Percentiles rank a stretch among this genome's conserved stretches.
Conservation (phyloP, 306 rosid genomes). For the Sicyos baderoa region DNA sequence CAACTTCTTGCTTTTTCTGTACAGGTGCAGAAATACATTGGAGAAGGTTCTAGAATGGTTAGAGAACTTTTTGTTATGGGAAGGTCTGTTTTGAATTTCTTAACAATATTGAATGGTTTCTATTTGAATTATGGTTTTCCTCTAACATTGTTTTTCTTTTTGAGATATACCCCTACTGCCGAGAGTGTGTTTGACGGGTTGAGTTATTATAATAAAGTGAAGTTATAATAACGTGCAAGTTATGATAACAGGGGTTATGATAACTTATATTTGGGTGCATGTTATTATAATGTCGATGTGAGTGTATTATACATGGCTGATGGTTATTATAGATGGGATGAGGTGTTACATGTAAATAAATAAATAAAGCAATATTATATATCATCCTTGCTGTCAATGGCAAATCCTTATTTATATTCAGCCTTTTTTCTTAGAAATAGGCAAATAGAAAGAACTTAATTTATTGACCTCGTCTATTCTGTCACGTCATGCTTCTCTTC, state of each 20-base stretch:
- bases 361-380: not conserved
- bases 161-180: too few relatives aligned
- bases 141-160: not conserved
- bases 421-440: not conserved
- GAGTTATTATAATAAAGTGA: too few relatives aligned
- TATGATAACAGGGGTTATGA: too few relatives aligned
- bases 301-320: too few relatives aligned
- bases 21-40: slow-evolving; percentile 97
- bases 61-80: slow-evolving; percentile 96
- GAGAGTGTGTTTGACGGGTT: too few relatives aligned
- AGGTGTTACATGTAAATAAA: not conserved
- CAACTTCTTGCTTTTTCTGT: slow-evolving; percentile 1
- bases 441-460: not conserved
- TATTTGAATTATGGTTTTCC: not conserved
- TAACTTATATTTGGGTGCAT: too few relatives aligned
- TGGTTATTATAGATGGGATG: too few relatives aligned
- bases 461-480: not conserved
- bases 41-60: slow-evolving; percentile 99
- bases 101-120: slow-evolving; percentile 4
- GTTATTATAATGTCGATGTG: too few relatives aligned
- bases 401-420: not conserved
- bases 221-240: too few relatives aligned
- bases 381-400: not conserved
- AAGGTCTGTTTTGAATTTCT: not conserved
- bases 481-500: not conserved